Conservation (phyloP, 306 rosid genomes). For the Dalbergia cultrata region DNA sequence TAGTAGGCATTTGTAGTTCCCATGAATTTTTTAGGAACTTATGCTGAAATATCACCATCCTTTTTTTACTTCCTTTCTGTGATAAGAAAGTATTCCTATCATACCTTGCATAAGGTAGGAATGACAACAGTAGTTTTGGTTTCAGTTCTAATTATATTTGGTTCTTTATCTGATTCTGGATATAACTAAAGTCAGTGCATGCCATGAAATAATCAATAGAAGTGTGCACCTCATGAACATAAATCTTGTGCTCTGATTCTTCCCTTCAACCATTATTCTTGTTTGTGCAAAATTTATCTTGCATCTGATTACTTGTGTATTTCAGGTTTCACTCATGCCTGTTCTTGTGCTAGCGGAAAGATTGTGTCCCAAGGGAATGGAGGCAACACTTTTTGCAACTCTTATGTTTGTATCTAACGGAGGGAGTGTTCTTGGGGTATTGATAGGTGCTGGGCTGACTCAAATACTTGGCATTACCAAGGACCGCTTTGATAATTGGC, state of each 20-base stretch:
- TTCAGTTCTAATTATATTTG: background rate
- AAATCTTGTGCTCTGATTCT: constrained; percentile 23
- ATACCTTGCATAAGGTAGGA: too few relatives aligned
- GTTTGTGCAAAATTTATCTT: constrained; percentile 24
- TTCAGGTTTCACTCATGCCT: constrained; percentile 98
- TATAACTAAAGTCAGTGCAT: constrained; percentile 9
- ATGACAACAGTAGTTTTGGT: too few relatives aligned
- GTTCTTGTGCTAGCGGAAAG: constrained; percentile 96
- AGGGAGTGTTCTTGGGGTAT: constrained; percentile 93
- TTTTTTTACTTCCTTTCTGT: too few relatives aligned
- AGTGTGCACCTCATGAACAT: background rate
- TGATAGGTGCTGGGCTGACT: constrained; percentile 93
- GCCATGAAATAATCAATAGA: constrained; percentile 11
- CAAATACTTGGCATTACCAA: constrained; percentile 84
- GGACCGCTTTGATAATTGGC: constrained; percentile 87
- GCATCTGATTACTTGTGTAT: constrained; percentile 42
- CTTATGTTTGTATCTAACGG: constrained; percentile 95
- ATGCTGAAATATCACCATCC: too few relatives aligned
- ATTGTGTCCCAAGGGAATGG: constrained; percentile 97
- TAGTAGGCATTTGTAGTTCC: too few relatives aligned
- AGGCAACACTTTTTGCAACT: constrained; percentile 98
- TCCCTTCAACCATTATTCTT: constrained; percentile 25
- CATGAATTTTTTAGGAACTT: too few relatives aligned
- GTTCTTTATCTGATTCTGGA: constrained; percentile 16
- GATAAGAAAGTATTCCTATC: too few relatives aligned